Base-by-base conservation (phyloP, 108 stramenopile genomes). In the Epithemia pelagica region DNA sequence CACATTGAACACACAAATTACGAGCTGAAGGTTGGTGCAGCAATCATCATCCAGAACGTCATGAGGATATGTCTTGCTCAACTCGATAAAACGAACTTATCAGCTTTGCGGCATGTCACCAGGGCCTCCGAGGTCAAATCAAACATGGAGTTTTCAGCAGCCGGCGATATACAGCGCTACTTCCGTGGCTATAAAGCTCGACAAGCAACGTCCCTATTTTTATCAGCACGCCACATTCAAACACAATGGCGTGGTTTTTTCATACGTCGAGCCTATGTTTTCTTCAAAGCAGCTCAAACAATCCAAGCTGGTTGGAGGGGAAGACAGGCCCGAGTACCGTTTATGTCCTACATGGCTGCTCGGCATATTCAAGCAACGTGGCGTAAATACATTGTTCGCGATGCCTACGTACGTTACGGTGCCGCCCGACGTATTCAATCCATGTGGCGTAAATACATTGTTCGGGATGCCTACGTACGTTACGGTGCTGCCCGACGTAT, bases 341-440 rank as follows among this genome's bases (percentile, higher is more conserved):
- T 20, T 37, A 19, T 20, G 1, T 25, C 28, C 19, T 66, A 51
- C 54, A 26, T 51, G 54, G 23, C 28, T 5, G 28, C 27, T 8
- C 31, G 31, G 0, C 51, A 29, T n/a, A 58, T 51, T 3, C 31
- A 51, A 29, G 31, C 25, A 32, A 21, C 21, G 56, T 58, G 56
- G 56, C 59, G 61, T 62, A 19, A 61, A 18, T 30, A 32, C 30
- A 19, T 55, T 27, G 24, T 28, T 28, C 25, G 55, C 24, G 22
- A 8, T 26, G 65, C 52, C n/a, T 70, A 32, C 27, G 68, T 62
- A 0, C 61, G 60, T n/a, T 67, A 61, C 58, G 73, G 64, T 65
- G 73, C 84, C 26, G 76, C 79, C 21, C 75, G 52, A 33, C 68
- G 28, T 32, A 57, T 85, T 32, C 84, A 85, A 19, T 30, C 62